These are phyloP conservation scores for Lactuca saligna DNA, from an alignment of 129 eudicot genomes.

Conservation along the genomic window DNA sequence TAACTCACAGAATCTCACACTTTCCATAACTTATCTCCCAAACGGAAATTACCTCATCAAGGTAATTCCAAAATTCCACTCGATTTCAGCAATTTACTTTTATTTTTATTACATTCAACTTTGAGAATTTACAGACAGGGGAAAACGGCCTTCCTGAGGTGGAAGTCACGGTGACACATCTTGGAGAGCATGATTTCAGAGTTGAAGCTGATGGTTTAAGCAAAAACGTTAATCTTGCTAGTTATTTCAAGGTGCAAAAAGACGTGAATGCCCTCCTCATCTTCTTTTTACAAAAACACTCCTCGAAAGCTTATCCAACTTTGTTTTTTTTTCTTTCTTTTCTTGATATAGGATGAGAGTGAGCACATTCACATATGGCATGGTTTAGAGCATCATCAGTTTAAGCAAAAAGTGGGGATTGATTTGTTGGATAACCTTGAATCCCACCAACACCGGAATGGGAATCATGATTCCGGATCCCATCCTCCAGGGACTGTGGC, in stretches of 20 bases:
- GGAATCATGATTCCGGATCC: constrained; percentile 43
- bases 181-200: constrained; percentile 68
- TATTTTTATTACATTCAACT: background rate
- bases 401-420: constrained; percentile 52
- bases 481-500: constrained; percentile 75
- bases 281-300: background rate
- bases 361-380: constrained; percentile 92
- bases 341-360: constrained; percentile 55
- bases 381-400: constrained; percentile 68
- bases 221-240: constrained; percentile 59
- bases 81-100: too few species aligned
- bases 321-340: background rate
- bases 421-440: constrained; percentile 60
- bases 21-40: constrained; percentile 53
- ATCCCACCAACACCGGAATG: constrained; percentile 45
- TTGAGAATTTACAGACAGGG: constrained; percentile 38
- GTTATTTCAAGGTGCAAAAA: constrained; percentile 61
- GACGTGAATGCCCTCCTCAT: background rate
- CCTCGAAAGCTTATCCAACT: too few species aligned
- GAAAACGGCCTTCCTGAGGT: constrained; percentile 44
- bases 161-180: constrained; percentile 58
- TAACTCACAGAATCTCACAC: constrained; percentile 44
- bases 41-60: constrained; percentile 76
- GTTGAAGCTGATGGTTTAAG: constrained; percentile 77
- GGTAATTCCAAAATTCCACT: constrained; percentile 38